Percentiles rank a stretch among this genome's conserved stretches.
phyloP scores from a whole-genome alignment of 2,329 filamentous ascomycete genomes.

The Mycosphaerella arachidis region DNA sequence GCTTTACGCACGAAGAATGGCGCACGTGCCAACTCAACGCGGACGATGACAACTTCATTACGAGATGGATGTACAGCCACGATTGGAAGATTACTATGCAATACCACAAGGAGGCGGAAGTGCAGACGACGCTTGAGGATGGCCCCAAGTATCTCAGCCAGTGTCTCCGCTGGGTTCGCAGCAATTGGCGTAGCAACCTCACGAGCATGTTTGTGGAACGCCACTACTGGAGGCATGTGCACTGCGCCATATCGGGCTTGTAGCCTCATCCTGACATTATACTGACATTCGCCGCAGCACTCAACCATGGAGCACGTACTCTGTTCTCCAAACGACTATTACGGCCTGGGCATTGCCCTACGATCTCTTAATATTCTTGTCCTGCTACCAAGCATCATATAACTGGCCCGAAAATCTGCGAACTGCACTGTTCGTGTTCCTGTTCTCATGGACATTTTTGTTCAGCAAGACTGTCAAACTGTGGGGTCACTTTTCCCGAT shows the following conservation, averaged over 20 bases:
- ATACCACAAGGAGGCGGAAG: constrained; percentile 84
- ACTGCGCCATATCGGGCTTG: background rate
- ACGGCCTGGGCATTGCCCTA: constrained; percentile 79
- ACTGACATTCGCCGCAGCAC: constrained; percentile 52
- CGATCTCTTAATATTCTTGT: constrained; percentile 67
- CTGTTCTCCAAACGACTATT: constrained; percentile 86
- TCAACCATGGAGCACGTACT: constrained; percentile 90
- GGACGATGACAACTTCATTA: constrained; percentile 98
- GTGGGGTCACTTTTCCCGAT: constrained; percentile 76
- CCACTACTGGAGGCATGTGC: constrained; percentile 81
- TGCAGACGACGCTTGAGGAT: constrained; percentile 89
- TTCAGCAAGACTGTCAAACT: constrained; percentile 91
- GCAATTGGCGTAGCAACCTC: constrained; percentile 96
- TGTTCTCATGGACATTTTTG: constrained; percentile 67
- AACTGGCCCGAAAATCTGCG: constrained; percentile 28
- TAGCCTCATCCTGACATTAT: constrained; percentile 14
- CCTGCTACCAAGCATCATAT: constrained; percentile 65
- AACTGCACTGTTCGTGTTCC: constrained; percentile 53
- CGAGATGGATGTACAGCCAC: constrained; percentile 88
- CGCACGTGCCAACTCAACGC: constrained; percentile 84
- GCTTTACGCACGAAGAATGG: constrained; percentile 90
- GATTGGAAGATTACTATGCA: constrained; percentile 94
- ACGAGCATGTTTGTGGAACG: constrained; percentile 81
- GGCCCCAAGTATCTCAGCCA: constrained; percentile 86
- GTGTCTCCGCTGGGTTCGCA: constrained; percentile 90